A percentile compares a stretch with the other conserved stretches of the same genome.
phyloP scores from a whole-genome alignment of 164 flowering plant genomes.

The Vitis rotundifolia region DNA sequence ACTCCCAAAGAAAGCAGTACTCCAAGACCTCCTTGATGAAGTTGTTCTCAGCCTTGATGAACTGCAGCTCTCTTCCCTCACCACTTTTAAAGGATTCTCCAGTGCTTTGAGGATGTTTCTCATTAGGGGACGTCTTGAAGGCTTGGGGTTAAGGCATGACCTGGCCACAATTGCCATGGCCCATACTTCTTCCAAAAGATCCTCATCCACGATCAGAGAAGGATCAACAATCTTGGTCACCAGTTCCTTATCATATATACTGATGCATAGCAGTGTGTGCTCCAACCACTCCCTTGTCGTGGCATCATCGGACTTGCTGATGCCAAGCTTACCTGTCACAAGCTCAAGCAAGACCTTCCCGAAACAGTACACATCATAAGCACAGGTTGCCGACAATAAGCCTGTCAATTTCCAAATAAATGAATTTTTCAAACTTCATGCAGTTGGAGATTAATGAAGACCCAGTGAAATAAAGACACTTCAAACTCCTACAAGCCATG shows the following conservation, averaged over 20 bases:
- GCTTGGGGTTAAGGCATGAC: constrained; percentile 84
- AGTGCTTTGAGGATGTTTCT: constrained; percentile 73
- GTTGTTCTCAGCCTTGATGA: constrained; percentile 64
- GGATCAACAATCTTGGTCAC: constrained; percentile 77
- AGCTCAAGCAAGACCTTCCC: constrained; percentile 89
- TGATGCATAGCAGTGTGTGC: constrained; percentile 57
- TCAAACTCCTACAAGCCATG: too few relatives aligned
- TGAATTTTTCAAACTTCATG: not conserved
- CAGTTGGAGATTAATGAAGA: not conserved
- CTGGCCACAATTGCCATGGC: constrained; percentile 88
- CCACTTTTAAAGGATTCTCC: constrained; percentile 85
- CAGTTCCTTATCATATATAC: constrained; percentile 69
- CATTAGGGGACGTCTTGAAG: constrained; percentile 73
- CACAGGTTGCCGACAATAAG: constrained; percentile 48
- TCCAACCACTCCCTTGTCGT: constrained; percentile 68
- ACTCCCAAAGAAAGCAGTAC: constrained; percentile 74
- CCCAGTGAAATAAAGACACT: not conserved
- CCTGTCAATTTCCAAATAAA: constrained; percentile 37
- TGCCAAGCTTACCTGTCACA: constrained; percentile 81
- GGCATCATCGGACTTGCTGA: constrained; percentile 58
- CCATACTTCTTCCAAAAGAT: constrained; percentile 93
- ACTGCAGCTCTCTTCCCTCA: constrained; percentile 62
- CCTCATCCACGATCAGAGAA: constrained; percentile 71
- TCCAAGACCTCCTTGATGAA: constrained; percentile 85
- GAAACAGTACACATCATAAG: constrained; percentile 81